Percentiles rank a stretch among this genome's conserved stretches.
Conservation (phyloP, 1,284 basidiomycete genomes). For the Binderoboletus segoi region DNA sequence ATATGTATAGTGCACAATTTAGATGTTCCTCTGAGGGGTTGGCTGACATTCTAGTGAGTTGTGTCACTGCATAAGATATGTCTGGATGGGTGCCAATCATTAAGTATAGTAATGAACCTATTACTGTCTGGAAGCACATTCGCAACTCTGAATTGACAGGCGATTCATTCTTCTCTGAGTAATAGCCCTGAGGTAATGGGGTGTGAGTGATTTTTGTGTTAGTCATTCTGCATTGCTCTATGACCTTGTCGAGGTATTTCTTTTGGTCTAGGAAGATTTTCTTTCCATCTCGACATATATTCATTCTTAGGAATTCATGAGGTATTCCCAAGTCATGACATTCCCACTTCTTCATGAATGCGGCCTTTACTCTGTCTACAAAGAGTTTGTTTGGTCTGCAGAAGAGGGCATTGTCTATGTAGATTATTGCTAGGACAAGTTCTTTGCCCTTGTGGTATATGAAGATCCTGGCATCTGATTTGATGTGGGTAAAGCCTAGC, state of each 20-base stretch:
- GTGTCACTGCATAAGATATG: not conserved
- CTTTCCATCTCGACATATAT: not conserved
- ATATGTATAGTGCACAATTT: conserved; percentile 19
- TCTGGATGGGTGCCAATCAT: not conserved
- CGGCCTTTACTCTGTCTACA: not conserved
- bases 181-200: not conserved
- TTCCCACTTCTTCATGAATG: not conserved
- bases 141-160: not conserved
- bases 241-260: not conserved
- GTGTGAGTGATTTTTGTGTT: not conserved
- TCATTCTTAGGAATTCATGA: not conserved
- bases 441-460: not conserved
- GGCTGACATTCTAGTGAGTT: not conserved
- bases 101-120: conserved; percentile 2
- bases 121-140: not conserved
- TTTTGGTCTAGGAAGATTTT: not conserved
- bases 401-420: not conserved
- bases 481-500: too few relatives aligned
- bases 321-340: not conserved
- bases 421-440: not conserved
- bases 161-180: not conserved
- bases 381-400: not conserved
- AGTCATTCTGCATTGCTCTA: not conserved
- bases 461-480: not conserved
- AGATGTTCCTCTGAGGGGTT: not conserved